phyloP scores from a whole-genome alignment of 306 rosid genomes.

The Cucurbita ficifolia region DNA sequence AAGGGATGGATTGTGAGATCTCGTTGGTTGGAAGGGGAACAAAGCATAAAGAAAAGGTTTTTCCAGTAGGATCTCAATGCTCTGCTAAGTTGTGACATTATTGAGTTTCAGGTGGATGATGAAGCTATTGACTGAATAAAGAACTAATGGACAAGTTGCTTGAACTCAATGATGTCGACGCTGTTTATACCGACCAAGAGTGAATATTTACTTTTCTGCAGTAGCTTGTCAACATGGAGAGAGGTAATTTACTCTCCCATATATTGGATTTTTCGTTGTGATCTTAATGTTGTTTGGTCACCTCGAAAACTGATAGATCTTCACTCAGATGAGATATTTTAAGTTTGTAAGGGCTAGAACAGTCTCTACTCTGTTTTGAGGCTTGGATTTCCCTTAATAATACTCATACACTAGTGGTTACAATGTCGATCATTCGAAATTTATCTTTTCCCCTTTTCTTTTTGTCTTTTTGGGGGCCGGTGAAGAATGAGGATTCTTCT shows the following conservation, averaged over 20 bases:
- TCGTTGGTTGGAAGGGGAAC: no score
- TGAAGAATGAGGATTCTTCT: not conserved
- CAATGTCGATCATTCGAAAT: not conserved
- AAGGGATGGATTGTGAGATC: no score
- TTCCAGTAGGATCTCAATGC: not conserved
- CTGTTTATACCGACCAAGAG: slow-evolving; percentile 85
- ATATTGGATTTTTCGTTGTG: not conserved
- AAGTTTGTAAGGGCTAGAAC: slow-evolving; percentile 1
- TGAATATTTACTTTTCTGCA: slow-evolving; percentile 12
- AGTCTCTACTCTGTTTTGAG: not conserved
- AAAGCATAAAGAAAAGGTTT: not conserved
- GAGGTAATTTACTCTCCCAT: not conserved
- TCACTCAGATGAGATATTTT: not conserved
- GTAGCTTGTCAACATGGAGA: not conserved
- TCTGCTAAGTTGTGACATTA: not conserved
- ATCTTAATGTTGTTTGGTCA: not conserved
- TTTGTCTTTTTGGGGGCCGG: not conserved
- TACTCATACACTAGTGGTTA: not conserved
- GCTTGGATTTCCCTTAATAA: not conserved
- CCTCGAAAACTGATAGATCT: not conserved
- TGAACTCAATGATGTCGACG: slow-evolving; percentile 92
- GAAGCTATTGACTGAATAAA: slow-evolving; percentile 84
- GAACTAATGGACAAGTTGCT: slow-evolving; percentile 71
- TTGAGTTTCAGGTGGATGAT: slow-evolving; percentile 63
- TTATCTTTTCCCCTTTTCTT: not conserved